A percentile compares a stretch with the other conserved stretches of the same genome.
Evolutionary conservation across 441 rosid genomes (phyloP).

Genomic region (Erysimum cheiri): DNA sequence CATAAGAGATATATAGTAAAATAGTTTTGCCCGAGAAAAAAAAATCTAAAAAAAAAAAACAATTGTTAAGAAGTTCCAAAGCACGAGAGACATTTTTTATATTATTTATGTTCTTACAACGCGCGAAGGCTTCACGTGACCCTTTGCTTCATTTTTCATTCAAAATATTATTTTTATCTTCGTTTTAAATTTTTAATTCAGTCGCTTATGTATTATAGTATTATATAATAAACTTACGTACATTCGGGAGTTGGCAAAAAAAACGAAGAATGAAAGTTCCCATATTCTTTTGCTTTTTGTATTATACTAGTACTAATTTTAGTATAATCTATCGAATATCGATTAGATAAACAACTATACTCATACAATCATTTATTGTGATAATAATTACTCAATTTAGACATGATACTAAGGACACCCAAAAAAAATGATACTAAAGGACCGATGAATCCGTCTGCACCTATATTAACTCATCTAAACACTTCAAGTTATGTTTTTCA

Average conservation of each 20-base stretch:
- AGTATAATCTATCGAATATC: not conserved
- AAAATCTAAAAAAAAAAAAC: no score
- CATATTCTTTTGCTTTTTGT: not conserved
- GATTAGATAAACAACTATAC: not conserved
- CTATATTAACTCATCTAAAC: not conserved
- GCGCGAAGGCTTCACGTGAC: constrained; percentile 26
- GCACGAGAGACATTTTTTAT: not conserved
- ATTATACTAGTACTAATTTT: not conserved
- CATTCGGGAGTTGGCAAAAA: not conserved
- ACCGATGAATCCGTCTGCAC: no score
- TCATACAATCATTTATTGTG: not conserved
- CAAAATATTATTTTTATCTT: constrained; percentile 1
- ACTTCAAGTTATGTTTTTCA: not conserved
- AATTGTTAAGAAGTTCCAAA: not conserved
- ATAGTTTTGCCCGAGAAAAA: not conserved
- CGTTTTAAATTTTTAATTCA: not conserved
- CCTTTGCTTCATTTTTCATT: constrained; percentile 19
- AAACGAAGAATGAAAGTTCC: not conserved
- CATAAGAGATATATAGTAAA: constrained; percentile 3
- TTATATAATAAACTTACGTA: not conserved
- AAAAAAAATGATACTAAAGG: no score
- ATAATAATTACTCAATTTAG: not conserved
- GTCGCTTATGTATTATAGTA: not conserved
- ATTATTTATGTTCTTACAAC: constrained; percentile 3
- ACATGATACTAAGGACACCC: no score